Percentiles rank a stretch among this genome's conserved stretches.
Conservation (phyloP, 2,329 filamentous ascomycete species). For the Chrysoporthe puriensis region DNA sequence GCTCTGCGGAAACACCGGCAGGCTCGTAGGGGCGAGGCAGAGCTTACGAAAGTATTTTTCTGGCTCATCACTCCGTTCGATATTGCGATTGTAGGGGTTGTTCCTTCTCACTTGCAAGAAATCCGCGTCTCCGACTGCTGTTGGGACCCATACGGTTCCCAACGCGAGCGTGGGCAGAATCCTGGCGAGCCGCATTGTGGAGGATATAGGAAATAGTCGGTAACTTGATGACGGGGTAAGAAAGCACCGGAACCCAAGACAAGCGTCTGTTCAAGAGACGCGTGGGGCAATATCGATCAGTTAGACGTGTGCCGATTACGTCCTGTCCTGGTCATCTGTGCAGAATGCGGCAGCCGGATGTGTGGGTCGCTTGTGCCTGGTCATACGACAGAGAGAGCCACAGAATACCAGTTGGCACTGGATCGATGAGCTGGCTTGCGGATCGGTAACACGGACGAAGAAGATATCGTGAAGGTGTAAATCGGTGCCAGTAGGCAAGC, state of each 20-base stretch:
- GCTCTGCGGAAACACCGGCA: neutral
- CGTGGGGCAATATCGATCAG: neutral
- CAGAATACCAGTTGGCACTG: neutral
- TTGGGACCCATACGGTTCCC: slow-evolving; percentile 19
- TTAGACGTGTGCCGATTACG: neutral
- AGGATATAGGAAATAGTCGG: neutral
- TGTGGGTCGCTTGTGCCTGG: neutral
- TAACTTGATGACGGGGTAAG: neutral
- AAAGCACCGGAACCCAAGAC: neutral
- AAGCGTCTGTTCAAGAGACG: neutral
- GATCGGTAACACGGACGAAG: neutral
- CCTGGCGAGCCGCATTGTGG: slow-evolving; percentile 28
- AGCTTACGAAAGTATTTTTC: slow-evolving; percentile 44
- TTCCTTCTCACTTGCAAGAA: slow-evolving; percentile 32
- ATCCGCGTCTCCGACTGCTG: slow-evolving; percentile 28
- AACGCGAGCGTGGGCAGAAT: slow-evolving; percentile 28
- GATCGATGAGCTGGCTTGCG: neutral
- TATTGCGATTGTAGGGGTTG: slow-evolving; percentile 34
- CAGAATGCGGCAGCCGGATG: neutral
- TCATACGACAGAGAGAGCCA: neutral
- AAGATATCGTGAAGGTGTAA: neutral
- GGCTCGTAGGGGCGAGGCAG: neutral
- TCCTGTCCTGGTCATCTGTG: slow-evolving; percentile 2
- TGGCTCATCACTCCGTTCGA: slow-evolving; percentile 9
- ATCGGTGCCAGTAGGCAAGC: neutral